Conservation (phyloP, 306 rosid genomes). For the Begonia masoniana region DNA sequence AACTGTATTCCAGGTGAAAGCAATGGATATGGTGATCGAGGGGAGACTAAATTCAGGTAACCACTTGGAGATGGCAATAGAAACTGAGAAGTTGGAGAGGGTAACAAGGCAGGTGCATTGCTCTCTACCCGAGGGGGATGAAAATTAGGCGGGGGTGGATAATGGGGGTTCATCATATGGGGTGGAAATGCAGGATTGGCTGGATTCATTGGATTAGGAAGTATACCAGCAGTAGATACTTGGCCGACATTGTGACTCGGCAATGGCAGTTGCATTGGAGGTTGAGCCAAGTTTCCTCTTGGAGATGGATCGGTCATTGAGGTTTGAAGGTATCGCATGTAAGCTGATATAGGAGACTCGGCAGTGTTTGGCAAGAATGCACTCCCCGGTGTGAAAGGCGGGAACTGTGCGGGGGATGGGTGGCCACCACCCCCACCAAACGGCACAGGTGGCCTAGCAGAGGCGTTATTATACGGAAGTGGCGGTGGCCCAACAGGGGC, state of each 20-base stretch:
- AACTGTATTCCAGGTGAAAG: constrained; percentile 80
- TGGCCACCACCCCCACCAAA: constrained; percentile 22
- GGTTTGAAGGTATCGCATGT: constrained; percentile 81
- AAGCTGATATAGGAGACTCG: constrained; percentile 86
- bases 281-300: constrained; percentile 29
- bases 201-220: constrained; percentile 45
- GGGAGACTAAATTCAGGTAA: constrained; percentile 57
- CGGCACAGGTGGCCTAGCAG: constrained; percentile 38
- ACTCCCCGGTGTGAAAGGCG: constrained; percentile 34
- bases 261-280: constrained; percentile 24
- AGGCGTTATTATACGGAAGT: constrained; percentile 34
- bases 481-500: constrained; percentile 37
- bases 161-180: constrained; percentile 42
- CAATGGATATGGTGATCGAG: constrained; percentile 66
- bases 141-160: constrained; percentile 20
- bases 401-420: constrained; percentile 35
- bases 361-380: constrained; percentile 43
- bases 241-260: constrained; percentile 23
- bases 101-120: constrained; percentile 38
- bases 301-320: constrained; percentile 57
- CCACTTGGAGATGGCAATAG: constrained; percentile 74
- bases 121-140: constrained; percentile 39
- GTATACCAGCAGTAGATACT: constrained; percentile 36
- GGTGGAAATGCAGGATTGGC: constrained; percentile 14
- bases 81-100: constrained; percentile 81